Evolutionary conservation across 2,329 filamentous ascomycete genomes (phyloP).

Genomic region (Didymellaceae sp.): DNA sequence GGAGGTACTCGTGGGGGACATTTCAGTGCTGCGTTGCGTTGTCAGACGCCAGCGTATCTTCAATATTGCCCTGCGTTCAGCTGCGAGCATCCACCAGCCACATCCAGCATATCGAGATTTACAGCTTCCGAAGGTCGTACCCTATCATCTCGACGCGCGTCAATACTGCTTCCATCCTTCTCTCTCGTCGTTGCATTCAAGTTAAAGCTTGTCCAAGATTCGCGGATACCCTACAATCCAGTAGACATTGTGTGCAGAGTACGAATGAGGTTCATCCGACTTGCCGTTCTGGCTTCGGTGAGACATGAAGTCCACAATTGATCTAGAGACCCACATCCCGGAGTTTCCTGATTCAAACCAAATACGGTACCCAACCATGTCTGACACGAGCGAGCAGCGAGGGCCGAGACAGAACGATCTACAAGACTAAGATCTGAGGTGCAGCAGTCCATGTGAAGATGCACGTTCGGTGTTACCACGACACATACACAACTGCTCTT

Average conservation of each 20-base stretch:
- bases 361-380: constrained; percentile 4
- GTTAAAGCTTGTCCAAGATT: not conserved
- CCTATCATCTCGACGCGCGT: constrained; percentile 14
- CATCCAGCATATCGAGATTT: constrained; percentile 4
- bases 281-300: not conserved
- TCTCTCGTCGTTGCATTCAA: not conserved
- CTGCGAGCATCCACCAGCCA: constrained; percentile 4
- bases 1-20: not conserved
- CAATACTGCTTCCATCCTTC: constrained; percentile 6
- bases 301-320: not conserved
- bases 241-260: too few species aligned
- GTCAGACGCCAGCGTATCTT: constrained; percentile 24
- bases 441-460: constrained; percentile 1
- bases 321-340: constrained; percentile 10
- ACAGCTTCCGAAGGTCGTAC: not conserved
- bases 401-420: constrained; percentile 12
- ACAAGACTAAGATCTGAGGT: constrained; percentile 5
- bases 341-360: not conserved
- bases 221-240: too few species aligned
- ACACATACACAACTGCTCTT: not conserved
- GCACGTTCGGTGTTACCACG: not conserved
- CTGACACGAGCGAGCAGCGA: constrained; percentile 1
- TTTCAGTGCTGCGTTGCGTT: constrained; percentile 21
- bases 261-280: too few species aligned
- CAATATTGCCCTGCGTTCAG: constrained; percentile 28